phyloP scores from a whole-genome alignment of 345 rosid species.

The Linum tenue region DNA sequence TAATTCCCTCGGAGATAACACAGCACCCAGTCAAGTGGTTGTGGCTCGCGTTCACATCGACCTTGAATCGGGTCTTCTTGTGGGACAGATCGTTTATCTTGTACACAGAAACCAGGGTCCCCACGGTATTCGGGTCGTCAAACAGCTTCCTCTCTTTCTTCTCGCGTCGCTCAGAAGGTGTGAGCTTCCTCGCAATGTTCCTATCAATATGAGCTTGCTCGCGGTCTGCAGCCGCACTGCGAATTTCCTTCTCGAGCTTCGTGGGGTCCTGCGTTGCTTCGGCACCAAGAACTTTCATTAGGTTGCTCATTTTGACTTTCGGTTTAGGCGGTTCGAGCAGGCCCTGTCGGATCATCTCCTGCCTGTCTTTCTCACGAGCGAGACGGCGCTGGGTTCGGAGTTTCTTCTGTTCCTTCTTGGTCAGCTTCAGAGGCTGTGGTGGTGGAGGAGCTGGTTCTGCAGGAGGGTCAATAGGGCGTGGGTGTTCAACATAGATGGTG shows the following conservation, averaged over 20 bases:
- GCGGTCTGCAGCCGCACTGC: conserved; percentile 92
- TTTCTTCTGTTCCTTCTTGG: conserved; percentile 95
- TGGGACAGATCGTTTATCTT: conserved; percentile 74
- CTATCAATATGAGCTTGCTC: conserved; percentile 96
- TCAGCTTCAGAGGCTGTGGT: conserved; percentile 84
- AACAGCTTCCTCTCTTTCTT: conserved; percentile 92
- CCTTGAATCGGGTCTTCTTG: conserved; percentile 73
- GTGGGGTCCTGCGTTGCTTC: conserved; percentile 99
- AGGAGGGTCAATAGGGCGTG: conserved; percentile 87
- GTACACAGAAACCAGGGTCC: conserved; percentile 78
- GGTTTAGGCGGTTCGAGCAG: conserved; percentile 83
- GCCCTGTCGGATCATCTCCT: conserved; percentile 98
- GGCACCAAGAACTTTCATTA: conserved; percentile 93
- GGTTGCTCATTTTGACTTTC: conserved; percentile 88
- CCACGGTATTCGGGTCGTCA: conserved; percentile 55
- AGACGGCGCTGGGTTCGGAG: conserved; percentile 86
- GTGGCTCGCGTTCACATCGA: conserved; percentile 88
- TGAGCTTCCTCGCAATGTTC: conserved; percentile 82
- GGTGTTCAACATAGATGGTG: conserved; percentile 81
- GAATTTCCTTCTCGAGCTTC: conserved; percentile 84
- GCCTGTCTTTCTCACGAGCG: conserved; percentile 83
- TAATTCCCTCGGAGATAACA: conserved; percentile 66
- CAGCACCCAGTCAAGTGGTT: conserved; percentile 77
- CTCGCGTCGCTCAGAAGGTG: conserved; percentile 87
- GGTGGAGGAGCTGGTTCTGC: conserved; percentile 94